A percentile compares a stretch with the other conserved stretches of the same genome.
phyloP scores from a whole-genome alignment of 257 asterid species.

The Ajuga chamaepitys region DNA sequence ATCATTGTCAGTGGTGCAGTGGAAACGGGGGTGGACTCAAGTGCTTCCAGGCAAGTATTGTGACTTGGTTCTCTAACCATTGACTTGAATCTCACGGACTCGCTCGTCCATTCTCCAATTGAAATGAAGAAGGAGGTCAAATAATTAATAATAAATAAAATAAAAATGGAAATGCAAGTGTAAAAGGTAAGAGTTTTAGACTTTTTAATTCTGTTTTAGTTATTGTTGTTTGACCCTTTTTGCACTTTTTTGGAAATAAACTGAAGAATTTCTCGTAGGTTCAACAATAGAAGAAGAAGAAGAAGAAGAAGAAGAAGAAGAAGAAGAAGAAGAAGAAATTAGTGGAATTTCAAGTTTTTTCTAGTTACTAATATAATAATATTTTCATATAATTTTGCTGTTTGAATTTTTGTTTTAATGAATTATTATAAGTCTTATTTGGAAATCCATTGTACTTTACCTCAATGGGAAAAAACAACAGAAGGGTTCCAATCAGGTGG shows the following conservation, averaged over 20 bases:
- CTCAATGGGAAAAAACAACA: conserved; percentile 46
- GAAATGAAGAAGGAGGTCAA: conserved; percentile 23
- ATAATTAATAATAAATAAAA: too few relatives aligned
- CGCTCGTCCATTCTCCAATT: conserved; percentile 12
- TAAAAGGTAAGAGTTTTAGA: neutral
- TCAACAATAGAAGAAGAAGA: neutral
- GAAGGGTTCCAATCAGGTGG: conserved; percentile 37
- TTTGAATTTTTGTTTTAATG: neutral
- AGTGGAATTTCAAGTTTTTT: neutral
- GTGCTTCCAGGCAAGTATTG: conserved; percentile 26
- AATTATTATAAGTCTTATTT: too few relatives aligned
- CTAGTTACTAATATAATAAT: neutral
- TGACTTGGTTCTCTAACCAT: conserved; percentile 34
- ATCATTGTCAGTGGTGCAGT: conserved; percentile 17
- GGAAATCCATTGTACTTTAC: too few relatives aligned
- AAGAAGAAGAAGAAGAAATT: too few relatives aligned
- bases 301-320: too few relatives aligned
- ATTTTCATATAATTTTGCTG: neutral
- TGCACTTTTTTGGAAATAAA: neutral
- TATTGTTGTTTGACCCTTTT: neutral
- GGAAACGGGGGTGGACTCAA: conserved; percentile 27
- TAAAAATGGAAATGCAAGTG: neutral
- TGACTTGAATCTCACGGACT: conserved; percentile 26
- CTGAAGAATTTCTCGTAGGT: neutral
- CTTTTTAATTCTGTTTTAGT: neutral